These are phyloP conservation scores for Mycosphaerelloides madeirae DNA, from an alignment of 2,329 filamentous ascomycete genomes.

Conservation along the genomic window DNA sequence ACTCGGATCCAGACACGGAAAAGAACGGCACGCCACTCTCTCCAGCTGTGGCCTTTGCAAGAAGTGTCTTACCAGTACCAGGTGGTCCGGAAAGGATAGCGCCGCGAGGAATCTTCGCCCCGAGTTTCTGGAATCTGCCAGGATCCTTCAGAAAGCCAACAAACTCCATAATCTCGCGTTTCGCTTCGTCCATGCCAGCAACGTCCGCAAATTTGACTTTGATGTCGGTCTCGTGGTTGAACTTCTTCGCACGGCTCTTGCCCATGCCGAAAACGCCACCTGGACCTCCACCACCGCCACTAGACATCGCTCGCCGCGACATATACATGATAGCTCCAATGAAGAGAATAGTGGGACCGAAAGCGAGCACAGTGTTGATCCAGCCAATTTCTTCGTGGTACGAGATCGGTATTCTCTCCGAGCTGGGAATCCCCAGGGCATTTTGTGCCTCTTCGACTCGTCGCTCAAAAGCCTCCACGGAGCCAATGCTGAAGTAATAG, in stretches of 20 bases:
- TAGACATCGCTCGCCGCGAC: conserved; percentile 67
- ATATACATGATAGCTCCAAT: conserved; percentile 78
- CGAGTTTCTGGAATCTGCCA: conserved; percentile 84
- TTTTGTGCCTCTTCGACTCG: conserved; percentile 82
- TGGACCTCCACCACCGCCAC: conserved; percentile 52
- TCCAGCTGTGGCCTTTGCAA: conserved; percentile 95
- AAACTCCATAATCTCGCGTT: conserved; percentile 98
- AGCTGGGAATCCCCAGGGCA: conserved; percentile 76
- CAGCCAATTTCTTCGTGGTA: conserved; percentile 74
- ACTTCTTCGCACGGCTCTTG: conserved; percentile 91
- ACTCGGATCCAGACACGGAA: conserved; percentile 96
- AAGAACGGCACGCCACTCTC: conserved; percentile 97
- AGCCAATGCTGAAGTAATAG: conserved; percentile 95
- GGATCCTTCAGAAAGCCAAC: conserved; percentile 95
- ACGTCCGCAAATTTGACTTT: conserved; percentile 97
- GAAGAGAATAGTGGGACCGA: conserved; percentile 82
- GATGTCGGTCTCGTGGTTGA: conserved; percentile 94
- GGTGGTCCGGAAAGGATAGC: conserved; percentile 96
- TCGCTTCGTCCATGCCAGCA: conserved; percentile 96
- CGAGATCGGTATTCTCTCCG: conserved; percentile 88
- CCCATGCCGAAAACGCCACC: conserved; percentile 92
- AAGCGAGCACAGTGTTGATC: conserved; percentile 68
- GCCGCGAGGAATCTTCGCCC: conserved; percentile 94
- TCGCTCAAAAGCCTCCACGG: conserved; percentile 85
- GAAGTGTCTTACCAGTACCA: conserved; percentile 94